Evolutionary conservation across 768 basidiomycete genomes (phyloP), one percentile per base, ranked within the genome.

Genomic region (Hericium rajendrae): DNA sequence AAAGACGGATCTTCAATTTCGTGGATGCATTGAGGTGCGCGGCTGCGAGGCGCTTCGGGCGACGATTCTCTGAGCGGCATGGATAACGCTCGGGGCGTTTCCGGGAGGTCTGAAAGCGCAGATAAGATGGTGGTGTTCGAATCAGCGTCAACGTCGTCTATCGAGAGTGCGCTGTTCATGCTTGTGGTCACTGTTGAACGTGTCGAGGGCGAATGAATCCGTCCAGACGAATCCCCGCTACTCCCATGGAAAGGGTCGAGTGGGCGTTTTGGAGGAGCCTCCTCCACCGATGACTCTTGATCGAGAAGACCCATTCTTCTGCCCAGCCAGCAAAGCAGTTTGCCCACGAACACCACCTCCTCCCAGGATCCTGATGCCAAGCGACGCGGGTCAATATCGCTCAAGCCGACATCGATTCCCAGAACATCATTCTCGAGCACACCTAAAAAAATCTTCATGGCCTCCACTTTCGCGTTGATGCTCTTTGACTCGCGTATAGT

Each of bases 381-480:
- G 38, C 74, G 71, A 28, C 79, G 71, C 1, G 87, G 87, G 58
- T 91, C 87, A 38, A 90, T 68, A 38, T 76, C 74, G 59, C 79
- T 79, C 9, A 90, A 72, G 0, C 86, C 87, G 5, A 89, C 78
- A 58, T 86, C 82, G 37, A 68, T 64, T 62, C 73, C 66, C 13
- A 90, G 65, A 38, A 89, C 69, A 59, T 90, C 87, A 32, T 73
- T 77, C 59, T 87, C 84, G 6, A 91, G 74, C 6, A 88, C 79
- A 1, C 88, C 88, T 6, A 91, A 74, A 56, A 91, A 85, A 3
- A 90, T 74, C 63, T 90, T 88, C 75, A 86, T 84, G 37, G 79
- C 80, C 50, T 85, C 79, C 1, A 86, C 68, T 62, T 82, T 82
- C 8, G 74, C 72, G 1, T 57, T 60, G 56, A 57, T 58, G 46